Evolutionary conservation across 805 yeast species (phyloP), one percentile per base, ranked within the genome.

Genomic region (Starmerella gropengiesseri): DNA sequence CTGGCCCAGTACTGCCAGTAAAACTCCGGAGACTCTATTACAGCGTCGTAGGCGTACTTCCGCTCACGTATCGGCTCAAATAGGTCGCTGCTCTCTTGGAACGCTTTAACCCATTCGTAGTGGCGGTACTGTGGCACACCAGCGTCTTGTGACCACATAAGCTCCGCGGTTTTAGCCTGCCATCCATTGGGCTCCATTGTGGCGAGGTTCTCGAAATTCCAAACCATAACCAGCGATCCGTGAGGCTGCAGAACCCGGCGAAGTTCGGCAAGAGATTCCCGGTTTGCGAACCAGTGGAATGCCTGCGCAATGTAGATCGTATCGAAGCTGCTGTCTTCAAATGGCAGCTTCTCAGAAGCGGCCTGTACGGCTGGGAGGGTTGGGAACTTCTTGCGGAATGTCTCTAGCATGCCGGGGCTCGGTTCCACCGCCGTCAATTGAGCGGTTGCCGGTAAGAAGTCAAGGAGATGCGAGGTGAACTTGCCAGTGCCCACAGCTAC

Each of bases 401-500:
- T 57, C 17, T 60, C 60, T 16, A 72, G 57, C 82, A 77, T 77
- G 0, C 81, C 81, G 34, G 52, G 45, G 23, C 76, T 67, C 13
- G 81, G 78, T 46, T 77, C 81, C 7, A 73, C 73, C 1, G 71
- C 70, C 3, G 59, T 50, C 31, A 73, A 49, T 29, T 66, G 60
- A 27, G 56, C 59, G 0, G 47, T 31, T 60, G 69, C 66, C 28
- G 37, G 37, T 2, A 74, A 73, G 33, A 57, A 52, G 16, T 55
- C 53, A 2, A 62, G 58, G 19, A 77, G 57, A 32, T 66, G 60
- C 21, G 56, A 58, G 2, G 81, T 76, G 61, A 76, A 77, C 50
- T 75, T 75, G 8, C 82, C 81, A 0, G 81, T 77, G 0, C 81
- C 82, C 11, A 74, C 71, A 1, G 78, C 82, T 17, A 77, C 53